A percentile compares a stretch with the other conserved stretches of the same genome.
These are phyloP conservation scores for Trametes polyzona DNA, from an alignment of 1,284 basidiomycete genomes.

Conservation along the genomic window DNA sequence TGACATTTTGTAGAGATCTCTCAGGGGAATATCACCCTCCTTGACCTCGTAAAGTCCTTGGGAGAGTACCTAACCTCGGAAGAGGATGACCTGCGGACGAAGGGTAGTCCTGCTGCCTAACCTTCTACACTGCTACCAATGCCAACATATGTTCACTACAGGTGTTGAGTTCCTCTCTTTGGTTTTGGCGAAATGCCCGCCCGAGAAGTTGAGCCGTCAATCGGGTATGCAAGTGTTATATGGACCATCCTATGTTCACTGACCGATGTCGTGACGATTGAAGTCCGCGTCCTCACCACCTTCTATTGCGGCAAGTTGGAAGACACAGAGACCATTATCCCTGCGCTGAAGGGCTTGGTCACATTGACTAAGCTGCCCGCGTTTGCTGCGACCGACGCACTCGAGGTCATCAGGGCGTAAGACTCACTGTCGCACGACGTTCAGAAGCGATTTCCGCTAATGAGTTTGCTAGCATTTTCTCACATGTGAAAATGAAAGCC, in stretches of 20 bases:
- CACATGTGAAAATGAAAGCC: slow-evolving; percentile 79
- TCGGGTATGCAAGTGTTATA: slow-evolving; percentile 58
- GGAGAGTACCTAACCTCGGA: slow-evolving; percentile 89
- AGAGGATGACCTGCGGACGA: slow-evolving; percentile 76
- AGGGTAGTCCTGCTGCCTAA: slow-evolving; percentile 54
- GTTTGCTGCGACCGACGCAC: slow-evolving; percentile 75
- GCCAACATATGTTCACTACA: slow-evolving; percentile 38
- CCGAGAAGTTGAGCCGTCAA: slow-evolving; percentile 77
- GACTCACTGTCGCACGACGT: slow-evolving; percentile 29
- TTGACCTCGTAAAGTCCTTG: slow-evolving; percentile 86
- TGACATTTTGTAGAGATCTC: slow-evolving; percentile 60
- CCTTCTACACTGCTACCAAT: background rate
- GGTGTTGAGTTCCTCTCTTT: slow-evolving; percentile 77
- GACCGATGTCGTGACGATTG: slow-evolving; percentile 1
- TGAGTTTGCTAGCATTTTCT: slow-evolving; percentile 61
- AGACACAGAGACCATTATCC: slow-evolving; percentile 81
- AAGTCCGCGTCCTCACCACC: slow-evolving; percentile 79
- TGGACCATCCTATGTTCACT: slow-evolving; percentile 7
- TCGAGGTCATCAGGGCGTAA: slow-evolving; percentile 72
- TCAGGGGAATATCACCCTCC: slow-evolving; percentile 60
- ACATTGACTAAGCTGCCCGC: slow-evolving; percentile 68
- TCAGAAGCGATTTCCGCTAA: background rate
- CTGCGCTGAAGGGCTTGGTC: slow-evolving; percentile 75
- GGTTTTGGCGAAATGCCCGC: slow-evolving; percentile 64
- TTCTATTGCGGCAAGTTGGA: slow-evolving; percentile 91